These are phyloP conservation scores for Aspergillus uvarum DNA, from an alignment of 2,329 filamentous ascomycete species.

Conservation along the genomic window DNA sequence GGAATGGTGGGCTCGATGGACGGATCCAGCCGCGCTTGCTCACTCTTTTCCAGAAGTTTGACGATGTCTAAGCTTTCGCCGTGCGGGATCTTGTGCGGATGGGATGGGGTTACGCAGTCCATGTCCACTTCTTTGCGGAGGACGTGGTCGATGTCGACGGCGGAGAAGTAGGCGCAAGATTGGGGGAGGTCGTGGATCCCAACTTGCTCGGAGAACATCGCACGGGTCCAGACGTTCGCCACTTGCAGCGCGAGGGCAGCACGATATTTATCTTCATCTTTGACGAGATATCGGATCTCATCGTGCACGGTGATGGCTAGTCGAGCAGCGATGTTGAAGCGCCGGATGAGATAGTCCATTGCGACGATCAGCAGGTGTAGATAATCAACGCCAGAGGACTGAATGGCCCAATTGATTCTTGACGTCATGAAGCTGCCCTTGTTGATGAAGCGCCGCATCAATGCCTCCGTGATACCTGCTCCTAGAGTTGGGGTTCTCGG, in stretches of 20 bases:
- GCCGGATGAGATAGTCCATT: slow-evolving; percentile 90
- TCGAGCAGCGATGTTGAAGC: slow-evolving; percentile 80
- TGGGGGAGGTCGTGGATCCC: slow-evolving; percentile 95
- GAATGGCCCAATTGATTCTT: slow-evolving; percentile 98
- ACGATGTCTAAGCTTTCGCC: slow-evolving; percentile 85
- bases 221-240: slow-evolving; percentile 92
- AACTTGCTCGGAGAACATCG: slow-evolving; percentile 96
- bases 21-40: slow-evolving; percentile 67
- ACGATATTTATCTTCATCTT: slow-evolving; percentile 79
- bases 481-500: slow-evolving; percentile 90
- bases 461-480: slow-evolving; percentile 91
- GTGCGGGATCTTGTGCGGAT: slow-evolving; percentile 72
- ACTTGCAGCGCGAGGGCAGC: slow-evolving; percentile 91
- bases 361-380: slow-evolving; percentile 87
- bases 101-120: slow-evolving; percentile 91
- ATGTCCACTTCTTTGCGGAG: slow-evolving; percentile 98
- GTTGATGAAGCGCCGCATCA: slow-evolving; percentile 83
- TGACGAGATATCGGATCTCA: slow-evolving; percentile 91
- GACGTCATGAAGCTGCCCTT: slow-evolving; percentile 93
- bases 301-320: slow-evolving; percentile 94
- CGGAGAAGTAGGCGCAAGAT: slow-evolving; percentile 91
- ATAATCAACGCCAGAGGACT: slow-evolving; percentile 96
- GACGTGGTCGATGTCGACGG: slow-evolving; percentile 91
- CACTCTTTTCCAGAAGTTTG: slow-evolving; percentile 71
- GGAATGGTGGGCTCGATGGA: slow-evolving; percentile 56